Evolutionary conservation across 2,329 filamentous ascomycete species (phyloP).

Genomic region (Lithohypha guttulata): DNA sequence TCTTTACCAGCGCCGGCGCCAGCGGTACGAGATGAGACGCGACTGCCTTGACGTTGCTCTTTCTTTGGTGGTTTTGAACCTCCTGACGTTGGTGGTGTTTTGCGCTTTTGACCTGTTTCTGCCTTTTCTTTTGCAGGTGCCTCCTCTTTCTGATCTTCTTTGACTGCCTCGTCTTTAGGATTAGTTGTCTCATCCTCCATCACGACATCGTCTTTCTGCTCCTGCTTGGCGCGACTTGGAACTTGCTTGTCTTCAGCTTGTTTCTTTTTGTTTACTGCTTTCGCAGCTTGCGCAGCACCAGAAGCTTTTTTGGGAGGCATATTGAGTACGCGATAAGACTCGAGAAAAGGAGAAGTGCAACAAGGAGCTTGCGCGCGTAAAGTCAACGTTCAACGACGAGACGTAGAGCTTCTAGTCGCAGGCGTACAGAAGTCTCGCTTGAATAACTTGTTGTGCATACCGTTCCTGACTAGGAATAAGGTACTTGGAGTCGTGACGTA

Average conservation of each 20-base stretch:
- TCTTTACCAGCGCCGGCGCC: slow-evolving; percentile 4
- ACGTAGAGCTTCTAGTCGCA: too few relatives aligned
- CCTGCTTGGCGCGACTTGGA: background rate
- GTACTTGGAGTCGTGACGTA: slow-evolving; percentile 5
- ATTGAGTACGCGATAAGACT: too few relatives aligned
- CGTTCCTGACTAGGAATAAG: slow-evolving; percentile 9
- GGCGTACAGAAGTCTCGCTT: too few relatives aligned
- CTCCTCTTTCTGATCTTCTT: background rate
- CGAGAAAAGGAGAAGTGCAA: too few relatives aligned
- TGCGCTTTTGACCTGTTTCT: slow-evolving; percentile 14
- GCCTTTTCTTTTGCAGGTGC: slow-evolving; percentile 6
- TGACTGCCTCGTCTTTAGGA: background rate
- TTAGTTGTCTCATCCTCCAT: background rate
- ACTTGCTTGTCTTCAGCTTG: slow-evolving; percentile 4
- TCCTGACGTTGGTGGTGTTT: slow-evolving; percentile 9
- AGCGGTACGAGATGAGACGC: slow-evolving; percentile 8
- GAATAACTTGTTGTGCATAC: background rate
- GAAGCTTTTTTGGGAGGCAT: slow-evolving; percentile 6
- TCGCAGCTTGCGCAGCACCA: slow-evolving; percentile 1
- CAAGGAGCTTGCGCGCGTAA: too few relatives aligned
- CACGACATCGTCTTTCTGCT: background rate
- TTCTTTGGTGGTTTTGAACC: slow-evolving; percentile 9
- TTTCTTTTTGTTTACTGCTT: slow-evolving; percentile 6
- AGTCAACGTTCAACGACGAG: too few relatives aligned
- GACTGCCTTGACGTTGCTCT: slow-evolving; percentile 10